Base-by-base conservation (phyloP, 192 early-diverging fungal species). In the Umbelopsis sp. region DNA sequence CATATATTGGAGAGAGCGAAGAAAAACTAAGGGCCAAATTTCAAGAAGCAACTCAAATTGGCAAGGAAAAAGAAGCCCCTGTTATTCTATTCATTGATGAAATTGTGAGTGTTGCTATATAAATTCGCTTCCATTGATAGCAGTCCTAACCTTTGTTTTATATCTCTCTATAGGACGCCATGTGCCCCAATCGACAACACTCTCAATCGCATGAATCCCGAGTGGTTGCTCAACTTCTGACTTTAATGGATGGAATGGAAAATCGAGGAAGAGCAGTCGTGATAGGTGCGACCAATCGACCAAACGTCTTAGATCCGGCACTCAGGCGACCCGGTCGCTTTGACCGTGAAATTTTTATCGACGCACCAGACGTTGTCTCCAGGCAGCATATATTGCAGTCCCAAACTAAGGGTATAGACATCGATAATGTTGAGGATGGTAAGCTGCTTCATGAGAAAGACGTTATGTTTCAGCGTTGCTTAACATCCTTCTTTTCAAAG, bases 21-120 rank as follows among this genome's bases (percentile, higher is more conserved):
- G 87, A 87, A 49, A 84, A 82, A 45, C 75, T 98, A 21, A 84
- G 95, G 0, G 68, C 70, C 4, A 86, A 83, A 64, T 98, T 98
- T 71, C 72, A 72, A 1, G 86, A 90, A 67, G 95, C 95, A 7
- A 80, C 84, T 9, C 23, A 71, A 4, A 8, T 30, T 27, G 41
- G 44, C 12, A 45, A 73, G 22, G 44, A 68, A 33, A 50, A 58
- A 44, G 50, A 52, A 23, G 58, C 69, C 1, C 83, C 93, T 0
- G 87, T 89, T 55, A 93, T 99, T 41, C 72, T 99, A 22, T 99
- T 99, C 80, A 98, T 99, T 66, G 97, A 99, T 78, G 97, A 99
- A 74, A 87, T 99, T 48, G 92, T 91, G 78, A 76, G 85, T 65
- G 18, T 18, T 15, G 68, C 21, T 9, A 16, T 47, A 18, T 15